Base-by-base conservation (phyloP, 352 stramenopile species). In the Aphanomyces invadans region DNA sequence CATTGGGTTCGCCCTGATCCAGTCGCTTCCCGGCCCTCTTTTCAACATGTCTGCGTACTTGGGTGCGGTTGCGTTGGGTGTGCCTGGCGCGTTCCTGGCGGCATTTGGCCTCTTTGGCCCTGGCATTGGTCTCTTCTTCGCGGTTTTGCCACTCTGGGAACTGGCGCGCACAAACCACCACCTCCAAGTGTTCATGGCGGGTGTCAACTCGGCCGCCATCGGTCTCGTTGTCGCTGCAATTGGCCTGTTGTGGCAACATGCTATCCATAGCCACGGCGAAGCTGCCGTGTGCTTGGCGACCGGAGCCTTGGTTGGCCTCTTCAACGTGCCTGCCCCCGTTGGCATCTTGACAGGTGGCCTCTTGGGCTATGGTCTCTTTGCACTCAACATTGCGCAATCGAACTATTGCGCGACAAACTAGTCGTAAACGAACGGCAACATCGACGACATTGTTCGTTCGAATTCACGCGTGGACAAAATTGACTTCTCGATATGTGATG, bases 31-130 rank as follows among this genome's bases (percentile, higher is more conserved):
- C 12, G 95, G 95, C 0, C 92, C 95, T 4, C 73, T 98, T 7
- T 98, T 98, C 78, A 98, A 98, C 79, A 97, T 98, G 63, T 89
- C 92, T 53, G 74, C 89, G 4, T 98, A 97, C 72, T 73, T 98
- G 1, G 95, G 95, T 7, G 76, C 78, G 21, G 81, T 97, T 31
- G 87, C 92, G 48, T 83, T 87, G 55, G 90, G 91, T 2, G 72
- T 97, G 23, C 62, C 83, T 5, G 95, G 95, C 5, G 92, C 88
- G 26, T 63, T 98, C n/a, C 70, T 97, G 31, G 88, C 86, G 1
- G 93, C 78, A 33, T 19, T 86, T 19, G 92, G 92, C 39, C 78
- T 98, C 25, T 97, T 98, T 71, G 91, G 89, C 10, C 92, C 95
- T 23, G 92, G 92, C 39, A 76, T 98, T 12, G 83, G 95, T 36